Evolutionary conservation across 1,284 basidiomycete genomes (phyloP).

Genomic region (Cutaneotrichosporon cutaneum): DNA sequence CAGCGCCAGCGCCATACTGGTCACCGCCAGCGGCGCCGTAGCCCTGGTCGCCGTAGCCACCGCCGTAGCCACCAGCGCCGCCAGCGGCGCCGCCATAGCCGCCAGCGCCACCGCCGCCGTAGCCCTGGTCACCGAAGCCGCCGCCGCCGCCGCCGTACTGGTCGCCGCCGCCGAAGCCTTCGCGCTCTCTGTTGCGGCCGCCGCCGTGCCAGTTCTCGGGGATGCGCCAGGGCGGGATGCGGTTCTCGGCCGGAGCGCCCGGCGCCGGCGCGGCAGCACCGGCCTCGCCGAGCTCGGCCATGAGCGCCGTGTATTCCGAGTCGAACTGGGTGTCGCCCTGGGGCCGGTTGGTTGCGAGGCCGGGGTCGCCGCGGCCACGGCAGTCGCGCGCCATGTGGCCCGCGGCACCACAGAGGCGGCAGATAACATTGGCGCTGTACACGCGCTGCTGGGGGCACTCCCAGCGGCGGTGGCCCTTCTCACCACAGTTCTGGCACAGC

Average conservation of each 20-base stretch:
- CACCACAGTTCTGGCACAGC: constrained; percentile 96
- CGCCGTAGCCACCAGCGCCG: constrained; percentile 18
- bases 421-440: constrained; percentile 96
- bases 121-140: constrained; percentile 20
- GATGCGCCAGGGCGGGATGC: constrained; percentile 56
- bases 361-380: constrained; percentile 60
- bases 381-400: constrained; percentile 98
- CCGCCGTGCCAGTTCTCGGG: constrained; percentile 55
- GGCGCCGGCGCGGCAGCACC: constrained; percentile 54
- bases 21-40: constrained; percentile 24
- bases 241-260: constrained; percentile 37
- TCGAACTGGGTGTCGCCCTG: constrained; percentile 63
- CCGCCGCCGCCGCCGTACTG: constrained; percentile 32
- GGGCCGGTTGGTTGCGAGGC: constrained; percentile 51
- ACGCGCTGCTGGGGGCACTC: constrained; percentile 95
- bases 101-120: constrained; percentile 29
- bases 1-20: constrained; percentile 20
- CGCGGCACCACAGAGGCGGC: constrained; percentile 86
- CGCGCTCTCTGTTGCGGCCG: constrained; percentile 30
- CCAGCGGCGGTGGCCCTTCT: constrained; percentile 81
- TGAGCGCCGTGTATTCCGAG: constrained; percentile 93
- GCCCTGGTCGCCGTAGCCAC: constrained; percentile 25
- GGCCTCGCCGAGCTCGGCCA: constrained; percentile 96
- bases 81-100: constrained; percentile 30
- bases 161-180: constrained; percentile 18